Base-by-base conservation (phyloP, 2,329 filamentous ascomycete species). In the Helotiales sp. region DNA sequence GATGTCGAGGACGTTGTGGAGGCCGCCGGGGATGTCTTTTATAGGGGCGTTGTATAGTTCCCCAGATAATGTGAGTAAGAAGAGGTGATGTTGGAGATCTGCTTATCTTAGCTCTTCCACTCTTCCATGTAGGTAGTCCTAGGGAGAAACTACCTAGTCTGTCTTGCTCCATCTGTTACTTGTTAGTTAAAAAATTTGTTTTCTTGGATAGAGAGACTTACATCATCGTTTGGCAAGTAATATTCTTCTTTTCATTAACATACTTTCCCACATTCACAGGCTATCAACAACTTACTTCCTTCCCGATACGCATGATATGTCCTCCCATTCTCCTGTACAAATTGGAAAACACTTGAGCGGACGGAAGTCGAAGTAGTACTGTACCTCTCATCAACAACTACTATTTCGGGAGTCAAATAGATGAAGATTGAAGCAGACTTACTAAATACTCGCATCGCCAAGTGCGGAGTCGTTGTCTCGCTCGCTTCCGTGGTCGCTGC, bases 1-100 rank as follows among this genome's bases (percentile, higher is more conserved):
- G 8, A 70, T 61, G 22, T 70, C 68, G 10, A 70, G 45, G 17
- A 70, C 65, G 5, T 68, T 45, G 40, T 20, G 17, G 17, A 45
- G 17, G n/a, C 40, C 17, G 40, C 17, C 40, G 17, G 3, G 5
- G 17, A 7, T 45, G 40, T 20, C 40, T 45, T 45, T 45, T 3
- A 20, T 2, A n/a, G 40, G 40, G n/a, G 40, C 40, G 17, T 45
- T 45, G 17, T 45, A 20, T 20, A 20, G 17, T 20, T 45, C 40
- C 10, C 17, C 17, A 4, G n/a, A 7, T 6, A 45, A n/a, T 45
- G 17, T 45, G 2, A 45, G 17, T 2, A 45, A 5, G 40, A 45
- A 45, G 40, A 45, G 40, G 6, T 45, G 40, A 6, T 45, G 40
- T 45, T 45, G 17, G 17, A 45, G 17, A 6, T 45, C 40, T 45